These are phyloP conservation scores for Kazachstania psychrophila DNA, from an alignment of 805 yeast species.

Conservation along the genomic window DNA sequence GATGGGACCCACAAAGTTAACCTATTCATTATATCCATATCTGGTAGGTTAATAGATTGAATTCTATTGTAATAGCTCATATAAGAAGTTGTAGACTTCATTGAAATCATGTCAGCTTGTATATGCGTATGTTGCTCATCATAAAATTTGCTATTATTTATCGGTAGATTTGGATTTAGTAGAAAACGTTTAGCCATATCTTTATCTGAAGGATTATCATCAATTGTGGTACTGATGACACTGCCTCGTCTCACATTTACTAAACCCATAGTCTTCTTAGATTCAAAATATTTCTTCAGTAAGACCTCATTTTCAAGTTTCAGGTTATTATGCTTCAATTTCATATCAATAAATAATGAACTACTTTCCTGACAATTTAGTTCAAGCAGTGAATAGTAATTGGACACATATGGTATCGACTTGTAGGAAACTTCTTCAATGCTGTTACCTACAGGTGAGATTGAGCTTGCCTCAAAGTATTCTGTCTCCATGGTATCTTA, in stretches of 20 bases:
- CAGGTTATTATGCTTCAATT: not conserved
- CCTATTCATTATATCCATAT: constrained; percentile 10
- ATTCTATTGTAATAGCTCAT: constrained; percentile 16
- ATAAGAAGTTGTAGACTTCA: constrained; percentile 10
- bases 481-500: too few species aligned
- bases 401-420: constrained; percentile 11
- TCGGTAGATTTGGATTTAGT: constrained; percentile 2
- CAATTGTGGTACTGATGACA: constrained; percentile 5
- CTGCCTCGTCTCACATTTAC: constrained; percentile 12
- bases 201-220: not conserved
- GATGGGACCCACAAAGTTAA: constrained; percentile 25
- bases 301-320: constrained; percentile 9
- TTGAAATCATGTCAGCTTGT: constrained; percentile 2
- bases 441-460: too few species aligned
- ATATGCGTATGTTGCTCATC: not conserved
- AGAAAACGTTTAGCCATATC: constrained; percentile 1
- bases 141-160: not conserved
- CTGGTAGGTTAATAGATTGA: constrained; percentile 10
- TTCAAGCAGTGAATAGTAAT: constrained; percentile 9
- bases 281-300: constrained; percentile 12
- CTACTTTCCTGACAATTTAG: not conserved
- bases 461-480: too few species aligned
- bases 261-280: constrained; percentile 6
- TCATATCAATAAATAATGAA: not conserved
- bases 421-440: not conserved